A percentile compares a stretch with the other conserved stretches of the same genome.
These are phyloP conservation scores for Colletotrichum sp. DNA, from an alignment of 2,329 filamentous ascomycete species.

Conservation along the genomic window DNA sequence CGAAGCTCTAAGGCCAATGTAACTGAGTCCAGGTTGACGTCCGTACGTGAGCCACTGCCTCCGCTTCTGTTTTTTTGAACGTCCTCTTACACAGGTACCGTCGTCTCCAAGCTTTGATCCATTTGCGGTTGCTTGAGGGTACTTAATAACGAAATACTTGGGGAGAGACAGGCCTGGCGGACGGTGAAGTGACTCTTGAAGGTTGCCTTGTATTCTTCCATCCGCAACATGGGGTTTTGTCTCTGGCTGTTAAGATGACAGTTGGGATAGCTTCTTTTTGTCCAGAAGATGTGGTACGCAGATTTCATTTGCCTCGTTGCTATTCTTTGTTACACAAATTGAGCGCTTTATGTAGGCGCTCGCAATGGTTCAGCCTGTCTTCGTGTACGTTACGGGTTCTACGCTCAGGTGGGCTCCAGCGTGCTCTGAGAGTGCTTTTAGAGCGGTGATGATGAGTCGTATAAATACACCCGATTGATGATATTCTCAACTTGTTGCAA, in stretches of 20 bases:
- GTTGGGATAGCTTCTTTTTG: neutral
- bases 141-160: neutral
- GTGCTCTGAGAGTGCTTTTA: neutral
- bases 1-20: neutral
- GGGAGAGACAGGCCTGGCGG: neutral
- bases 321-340: neutral
- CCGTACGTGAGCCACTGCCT: neutral
- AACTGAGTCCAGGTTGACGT: accelerated
- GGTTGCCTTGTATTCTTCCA: neutral
- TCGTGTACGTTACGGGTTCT: neutral
- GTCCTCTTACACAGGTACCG: accelerated
- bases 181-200: neutral
- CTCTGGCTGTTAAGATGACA: neutral
- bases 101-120: accelerated
- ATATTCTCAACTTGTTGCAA: neutral
- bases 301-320: neutral
- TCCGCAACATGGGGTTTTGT: neutral
- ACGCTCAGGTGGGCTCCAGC: neutral
- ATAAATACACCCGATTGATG: neutral
- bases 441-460: neutral
- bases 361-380: accelerated
- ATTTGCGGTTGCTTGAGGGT: neutral
- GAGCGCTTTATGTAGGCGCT: neutral
- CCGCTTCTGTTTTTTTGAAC: accelerated
- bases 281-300: neutral